Evolutionary conservation across 2,329 filamentous ascomycete genomes (phyloP), one percentile per base, ranked within the genome.

Genomic region (Pestalotiopsis sp.): DNA sequence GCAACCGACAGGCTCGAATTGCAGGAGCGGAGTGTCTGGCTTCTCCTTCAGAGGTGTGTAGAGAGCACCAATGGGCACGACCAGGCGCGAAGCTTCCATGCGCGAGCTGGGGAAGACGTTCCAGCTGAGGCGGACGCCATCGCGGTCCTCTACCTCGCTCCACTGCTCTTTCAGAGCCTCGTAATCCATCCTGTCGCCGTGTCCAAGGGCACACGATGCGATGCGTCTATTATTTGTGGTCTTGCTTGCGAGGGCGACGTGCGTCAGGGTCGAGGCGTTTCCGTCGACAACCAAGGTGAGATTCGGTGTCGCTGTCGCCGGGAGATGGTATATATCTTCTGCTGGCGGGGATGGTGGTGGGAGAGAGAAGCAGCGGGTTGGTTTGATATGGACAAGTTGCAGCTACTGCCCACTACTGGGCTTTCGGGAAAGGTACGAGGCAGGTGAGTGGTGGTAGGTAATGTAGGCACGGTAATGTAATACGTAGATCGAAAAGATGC

Each of bases 61-160:
- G 62, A 98, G 88, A 73, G 94, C 95, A 79, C 95, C 96, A 77
- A 99, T 98, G 70, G 96, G 96, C 45, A 98, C 96, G 72, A 98
- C 95, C 66, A 98, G 90, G 70, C 95, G 90, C 69, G 94, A 97
- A 68, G 95, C 95, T 91, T 98, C 95, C 94, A 99, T 98, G 80
- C 96, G 94, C 78, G 95, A 95, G 85, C 95, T 98, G 64, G 96
- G 96, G 78, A 99, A 97, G 70, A 97, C 97, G 80, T 99, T 99
- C 96, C 96, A 99, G 83, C 95, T 98, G 73, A 99, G 87, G 72
- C 96, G 91, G 77, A 98, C 90, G 70, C 96, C 96, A 90, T 99
- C 96, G 75, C 93, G 91, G 78, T 99, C 96, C 85, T 99, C 96
- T 69, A 97, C 91, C 81, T 98, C 94, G 77, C 92, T 94, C 95